These are phyloP conservation scores for Hemisphaericaspora xylanilytica DNA, from an alignment of 1,139 yeast genomes.

Conservation along the genomic window DNA sequence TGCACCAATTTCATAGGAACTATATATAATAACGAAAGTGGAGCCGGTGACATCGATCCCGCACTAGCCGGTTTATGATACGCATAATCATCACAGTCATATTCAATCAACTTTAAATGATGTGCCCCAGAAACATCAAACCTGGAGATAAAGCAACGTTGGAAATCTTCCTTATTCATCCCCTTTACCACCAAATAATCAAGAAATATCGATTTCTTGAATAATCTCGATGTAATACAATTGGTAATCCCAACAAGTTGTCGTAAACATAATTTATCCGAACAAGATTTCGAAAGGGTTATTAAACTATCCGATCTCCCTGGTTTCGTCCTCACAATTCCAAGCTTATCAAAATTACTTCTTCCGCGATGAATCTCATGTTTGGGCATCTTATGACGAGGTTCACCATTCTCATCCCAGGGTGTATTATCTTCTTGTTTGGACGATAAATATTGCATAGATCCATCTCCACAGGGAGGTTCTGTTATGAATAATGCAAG, in stretches of 20 bases:
- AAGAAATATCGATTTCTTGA: constrained; percentile 36
- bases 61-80: constrained; percentile 23
- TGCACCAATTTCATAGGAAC: constrained; percentile 29
- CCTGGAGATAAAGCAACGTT: constrained; percentile 51
- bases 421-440: constrained; percentile 19
- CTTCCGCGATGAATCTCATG: constrained; percentile 53
- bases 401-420: constrained; percentile 18
- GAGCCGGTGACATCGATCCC: constrained; percentile 29
- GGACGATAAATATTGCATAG: constrained; percentile 41
- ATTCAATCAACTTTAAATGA: constrained; percentile 22
- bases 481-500: constrained; percentile 71
- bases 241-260: constrained; percentile 64
- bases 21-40: constrained; percentile 34
- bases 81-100: constrained; percentile 23
- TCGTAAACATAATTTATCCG: constrained; percentile 71
- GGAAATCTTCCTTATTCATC: constrained; percentile 35
- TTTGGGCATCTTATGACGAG: constrained; percentile 9
- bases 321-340: constrained; percentile 84
- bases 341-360: constrained; percentile 52
- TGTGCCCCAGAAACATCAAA: constrained; percentile 18
- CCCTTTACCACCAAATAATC: constrained; percentile 49
- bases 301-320: constrained; percentile 76
- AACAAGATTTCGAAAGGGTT: constrained; percentile 78
- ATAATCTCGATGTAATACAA: constrained; percentile 46
- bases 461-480: constrained; percentile 91